These are phyloP conservation scores for Colletotrichum sp. DNA, from an alignment of 2,329 filamentous ascomycete genomes.

Conservation along the genomic window DNA sequence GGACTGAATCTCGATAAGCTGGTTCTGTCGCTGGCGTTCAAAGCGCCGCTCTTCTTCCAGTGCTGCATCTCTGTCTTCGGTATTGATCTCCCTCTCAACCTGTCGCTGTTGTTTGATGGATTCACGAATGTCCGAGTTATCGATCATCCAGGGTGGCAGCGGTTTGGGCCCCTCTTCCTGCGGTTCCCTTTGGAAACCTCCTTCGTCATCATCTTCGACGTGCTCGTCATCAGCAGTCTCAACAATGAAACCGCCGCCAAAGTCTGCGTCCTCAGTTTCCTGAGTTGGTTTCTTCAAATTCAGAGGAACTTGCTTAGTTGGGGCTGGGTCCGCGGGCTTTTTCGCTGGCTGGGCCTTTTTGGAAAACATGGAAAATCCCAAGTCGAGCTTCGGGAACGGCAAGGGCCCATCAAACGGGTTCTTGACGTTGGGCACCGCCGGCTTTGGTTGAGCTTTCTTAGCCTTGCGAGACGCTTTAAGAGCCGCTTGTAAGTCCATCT, in stretches of 20 bases:
- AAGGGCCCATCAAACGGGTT: constrained; percentile 78
- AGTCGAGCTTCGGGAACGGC: constrained; percentile 87
- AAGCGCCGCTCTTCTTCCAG: constrained; percentile 58
- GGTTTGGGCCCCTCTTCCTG: constrained; percentile 55
- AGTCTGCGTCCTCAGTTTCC: constrained; percentile 21
- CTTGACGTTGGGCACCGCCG: constrained; percentile 55
- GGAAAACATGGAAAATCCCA: constrained; percentile 64
- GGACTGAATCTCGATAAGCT: constrained; percentile 66
- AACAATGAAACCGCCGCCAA: constrained; percentile 41
- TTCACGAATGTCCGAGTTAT: constrained; percentile 69
- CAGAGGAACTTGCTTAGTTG: constrained; percentile 10
- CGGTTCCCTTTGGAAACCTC: constrained; percentile 66
- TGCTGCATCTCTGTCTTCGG: constrained; percentile 63
- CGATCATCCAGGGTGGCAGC: constrained; percentile 76
- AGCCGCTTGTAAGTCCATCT: constrained; percentile 80
- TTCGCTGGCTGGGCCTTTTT: constrained; percentile 35
- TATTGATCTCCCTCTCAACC: constrained; percentile 64
- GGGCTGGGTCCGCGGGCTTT: neutral
- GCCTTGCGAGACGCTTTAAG: constrained; percentile 72
- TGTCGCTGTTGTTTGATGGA: constrained; percentile 62
- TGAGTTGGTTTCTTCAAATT: neutral
- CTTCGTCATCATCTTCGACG: constrained; percentile 53
- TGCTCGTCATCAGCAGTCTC: constrained; percentile 26
- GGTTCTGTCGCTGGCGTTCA: constrained; percentile 45
- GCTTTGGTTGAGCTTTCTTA: constrained; percentile 48